Base-by-base conservation (phyloP, 139 green algal species). In the Chlorella sp. region DNA sequence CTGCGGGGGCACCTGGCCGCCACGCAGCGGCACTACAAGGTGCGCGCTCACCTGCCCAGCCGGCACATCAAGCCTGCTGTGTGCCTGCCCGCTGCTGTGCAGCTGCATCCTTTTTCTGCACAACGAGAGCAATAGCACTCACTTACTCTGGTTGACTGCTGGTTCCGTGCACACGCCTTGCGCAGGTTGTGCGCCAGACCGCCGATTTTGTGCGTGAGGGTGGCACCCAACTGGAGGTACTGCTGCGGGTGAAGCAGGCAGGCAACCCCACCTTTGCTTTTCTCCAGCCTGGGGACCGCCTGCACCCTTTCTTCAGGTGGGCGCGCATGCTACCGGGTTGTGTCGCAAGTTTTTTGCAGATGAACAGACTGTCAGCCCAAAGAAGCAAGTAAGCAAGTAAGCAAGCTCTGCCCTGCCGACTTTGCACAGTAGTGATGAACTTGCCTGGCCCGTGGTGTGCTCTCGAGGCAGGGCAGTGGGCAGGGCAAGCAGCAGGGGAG, bases 221-320 rank as follows among this genome's bases (percentile, higher is more conserved):
- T 30, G 95, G 94, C 9, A 90, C 88, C 16, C 96, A 97, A 89
- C 91, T 94, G 60, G 96, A 97, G 91, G 92, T 97, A 85, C 83
- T 96, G 88, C 92, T 97, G 90, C 90, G 95, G 4, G 94, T 97
- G 69, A 90, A 92, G 91, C 95, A 97, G 69, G 94, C 91, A 24
- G 64, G 36, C 78, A 96, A 96, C 82, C 89, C 93, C 0, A 92
- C 89, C 60, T 96, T 97, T 73, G 68, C 34, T 32, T 97, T 97
- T 77, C 91, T 97, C 34, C 34, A 92, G 15, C 94, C 93, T 5
- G 79, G 66, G 24, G 57, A 94, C 88, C 78, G 53, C 39, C 83
- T 90, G 28, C 89, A 94, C 83, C 77, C 91, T 15, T 97, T 96
- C 90, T 97, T 95, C 88, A 39, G 87, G 85, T 83, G 85, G 16